Evolutionary conservation across 495 filamentous ascomycete species (phyloP), one percentile per base, ranked within the genome.

Genomic region (Penicillium canescens): DNA sequence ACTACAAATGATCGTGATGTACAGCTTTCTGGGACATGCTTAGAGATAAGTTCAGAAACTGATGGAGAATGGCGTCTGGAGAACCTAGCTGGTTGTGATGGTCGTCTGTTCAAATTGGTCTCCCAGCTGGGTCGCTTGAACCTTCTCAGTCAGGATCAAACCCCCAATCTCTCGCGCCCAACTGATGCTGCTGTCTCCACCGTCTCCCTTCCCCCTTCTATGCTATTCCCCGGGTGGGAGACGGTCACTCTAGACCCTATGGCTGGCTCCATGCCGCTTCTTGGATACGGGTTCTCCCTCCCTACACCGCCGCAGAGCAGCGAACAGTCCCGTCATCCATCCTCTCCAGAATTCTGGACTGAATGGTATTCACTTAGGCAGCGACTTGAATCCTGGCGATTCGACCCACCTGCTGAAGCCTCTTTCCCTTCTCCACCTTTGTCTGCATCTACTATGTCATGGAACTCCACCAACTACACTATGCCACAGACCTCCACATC

Each of bases 1-100:
- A 91, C 89, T 42, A 87, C 96, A 52, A 96, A 97, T 60, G 89
- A 96, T 65, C 84, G 92, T 50, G 93, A 96, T 67, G 82, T 88
- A n/a, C 90, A 96, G 63, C 81, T 98, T 24, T 85, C 85, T 50
- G 86, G 85, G 12, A 79, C 78, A 21, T 84, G 82, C 48, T 65
- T 90, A 20, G 85, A 89, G 48, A 84, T 88, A 71, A 77, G 83
- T 60, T 83, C 85, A 31, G 76, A 78, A 21, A 79, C 84, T 3
- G 78, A 84, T 21, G 81, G 90, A 20, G 87, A 92, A 49, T 89
- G 90, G 71, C 83, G 85, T 8, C 77, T 96, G 6, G 92, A 96
- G 70, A 94, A 94, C 63, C 72, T 96, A 28, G 85, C 90, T 3
- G 93, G 92, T 44, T 97, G 93, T 67, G 91, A 97, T 65, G 80